phyloP scores from a whole-genome alignment of 176 grass and related monocot genomes.

The Dendrocalamus sinicus region DNA sequence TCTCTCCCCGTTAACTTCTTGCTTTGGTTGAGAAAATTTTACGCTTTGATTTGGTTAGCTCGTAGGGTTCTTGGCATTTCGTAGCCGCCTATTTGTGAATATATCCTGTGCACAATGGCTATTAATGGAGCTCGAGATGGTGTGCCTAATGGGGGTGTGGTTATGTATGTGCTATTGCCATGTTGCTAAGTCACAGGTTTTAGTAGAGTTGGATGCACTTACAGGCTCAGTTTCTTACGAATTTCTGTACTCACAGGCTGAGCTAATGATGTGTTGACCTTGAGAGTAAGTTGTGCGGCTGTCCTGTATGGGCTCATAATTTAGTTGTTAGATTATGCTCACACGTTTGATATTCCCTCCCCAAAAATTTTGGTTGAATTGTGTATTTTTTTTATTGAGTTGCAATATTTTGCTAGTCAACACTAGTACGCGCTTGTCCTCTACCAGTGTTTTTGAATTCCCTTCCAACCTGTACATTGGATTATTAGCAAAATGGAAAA shows the following conservation, averaged over 20 bases:
- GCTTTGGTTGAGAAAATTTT: neutral
- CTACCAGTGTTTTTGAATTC: neutral
- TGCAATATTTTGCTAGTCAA: neutral
- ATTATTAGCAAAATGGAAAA: neutral
- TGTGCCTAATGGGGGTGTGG: neutral
- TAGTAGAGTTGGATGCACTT: neutral
- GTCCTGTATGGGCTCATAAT: neutral
- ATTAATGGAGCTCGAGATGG: conserved; percentile 12
- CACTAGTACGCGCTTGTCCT: neutral
- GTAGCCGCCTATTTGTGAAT: neutral
- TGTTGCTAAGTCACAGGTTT: neutral
- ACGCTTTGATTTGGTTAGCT: conserved; percentile 15
- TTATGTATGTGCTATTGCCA: neutral
- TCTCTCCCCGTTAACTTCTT: neutral
- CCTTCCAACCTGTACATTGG: neutral
- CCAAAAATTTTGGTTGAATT: neutral
- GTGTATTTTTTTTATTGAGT: neutral
- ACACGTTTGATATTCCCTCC: neutral
- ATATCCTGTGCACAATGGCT: neutral
- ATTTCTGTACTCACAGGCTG: neutral
- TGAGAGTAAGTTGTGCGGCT: neutral
- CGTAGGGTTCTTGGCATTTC: conserved; percentile 40
- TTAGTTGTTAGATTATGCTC: neutral
- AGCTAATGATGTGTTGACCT: neutral
- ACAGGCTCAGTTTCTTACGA: neutral